phyloP scores from a whole-genome alignment of 176 grass and related monocot genomes.

The Chloris gayana region DNA sequence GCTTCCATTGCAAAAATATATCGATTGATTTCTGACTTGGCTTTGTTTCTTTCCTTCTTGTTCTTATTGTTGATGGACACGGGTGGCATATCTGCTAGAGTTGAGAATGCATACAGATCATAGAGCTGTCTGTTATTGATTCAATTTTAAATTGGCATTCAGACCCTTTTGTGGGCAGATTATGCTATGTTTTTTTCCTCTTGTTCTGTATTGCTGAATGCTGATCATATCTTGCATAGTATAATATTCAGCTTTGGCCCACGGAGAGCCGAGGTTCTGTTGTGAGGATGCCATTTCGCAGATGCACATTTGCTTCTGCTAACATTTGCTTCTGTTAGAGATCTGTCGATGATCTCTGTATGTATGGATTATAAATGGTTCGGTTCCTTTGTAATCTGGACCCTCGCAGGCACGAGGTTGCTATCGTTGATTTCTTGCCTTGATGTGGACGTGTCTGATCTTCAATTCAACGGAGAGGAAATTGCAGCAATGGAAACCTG shows the following conservation, averaged over 20 bases:
- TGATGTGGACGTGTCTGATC: conserved; percentile 14
- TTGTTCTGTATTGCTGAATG: conserved; percentile 14
- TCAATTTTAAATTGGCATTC: conserved; percentile 4
- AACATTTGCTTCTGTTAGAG: not conserved
- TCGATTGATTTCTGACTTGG: too few relatives aligned
- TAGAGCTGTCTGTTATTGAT: not conserved
- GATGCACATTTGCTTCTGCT: not conserved
- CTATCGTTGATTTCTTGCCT: not conserved
- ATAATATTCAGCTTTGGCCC: conserved; percentile 7
- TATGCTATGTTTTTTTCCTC: not conserved
- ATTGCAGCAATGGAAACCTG: not conserved
- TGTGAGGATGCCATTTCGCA: conserved; percentile 1
- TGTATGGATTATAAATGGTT: not conserved
- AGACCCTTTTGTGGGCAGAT: not conserved
- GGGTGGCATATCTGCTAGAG: conserved; percentile 1
- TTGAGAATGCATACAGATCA: not conserved
- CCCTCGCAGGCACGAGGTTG: not conserved
- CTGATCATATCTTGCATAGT: too few relatives aligned
- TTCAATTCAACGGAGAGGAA: conserved; percentile 7
- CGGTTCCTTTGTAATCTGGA: not conserved
- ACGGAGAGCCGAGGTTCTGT: not conserved
- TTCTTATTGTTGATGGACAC: conserved; percentile 3
- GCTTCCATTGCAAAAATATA: too few relatives aligned
- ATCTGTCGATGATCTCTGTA: conserved; percentile 3
- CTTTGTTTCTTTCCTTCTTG: too few relatives aligned